Evolutionary conservation across 2,329 filamentous ascomycete genomes (phyloP), one percentile per base, ranked within the genome.

Genomic region (Cercospora sp.): DNA sequence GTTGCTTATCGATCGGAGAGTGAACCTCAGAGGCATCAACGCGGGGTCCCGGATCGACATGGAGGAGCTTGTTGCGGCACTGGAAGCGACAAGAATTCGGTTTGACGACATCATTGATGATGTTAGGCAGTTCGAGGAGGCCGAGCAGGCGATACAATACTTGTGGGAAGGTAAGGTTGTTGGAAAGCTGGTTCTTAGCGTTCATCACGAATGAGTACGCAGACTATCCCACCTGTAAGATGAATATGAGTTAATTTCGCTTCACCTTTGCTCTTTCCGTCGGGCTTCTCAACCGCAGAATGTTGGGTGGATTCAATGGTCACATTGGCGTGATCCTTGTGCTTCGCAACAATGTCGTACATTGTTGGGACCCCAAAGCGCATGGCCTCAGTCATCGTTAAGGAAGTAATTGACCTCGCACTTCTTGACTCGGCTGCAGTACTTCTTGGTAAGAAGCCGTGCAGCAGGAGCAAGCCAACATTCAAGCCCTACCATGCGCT

Each of bases 41-140:
- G 67, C 69, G 9, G 72, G 72, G 2, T 75, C 67, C 33, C 83
- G 82, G 67, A 83, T 86, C 68, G 78, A 83, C 48, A 82, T 78
- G 3, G 75, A 78, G 30, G 77, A 78, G 69, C 78, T 81, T 74
- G 69, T 79, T 30, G 71, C 69, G 33, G 81, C 81, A 61, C 78
- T 81, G 66, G 74, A 79, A 3, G 77, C 77, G 60, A 80, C 81
- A 61, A 61, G 77, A 63, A 77, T 81, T 12, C 76, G 73, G 42
- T 79, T 70, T 6, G 42, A 65, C 23, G 59, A 80, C 0, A 76
- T 80, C 6, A 75, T 82, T 6, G 80, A 81, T 57, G 70, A 72
- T 55, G 72, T 78, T 2, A 81, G 78, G 68, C 71, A 70, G 16
- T 81, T 82, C 55, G 73, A 79, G 26, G 70, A 79, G 9, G 71